Base-by-base conservation (phyloP, 129 eudicot species). In the Heracleum sosnowskyi region DNA sequence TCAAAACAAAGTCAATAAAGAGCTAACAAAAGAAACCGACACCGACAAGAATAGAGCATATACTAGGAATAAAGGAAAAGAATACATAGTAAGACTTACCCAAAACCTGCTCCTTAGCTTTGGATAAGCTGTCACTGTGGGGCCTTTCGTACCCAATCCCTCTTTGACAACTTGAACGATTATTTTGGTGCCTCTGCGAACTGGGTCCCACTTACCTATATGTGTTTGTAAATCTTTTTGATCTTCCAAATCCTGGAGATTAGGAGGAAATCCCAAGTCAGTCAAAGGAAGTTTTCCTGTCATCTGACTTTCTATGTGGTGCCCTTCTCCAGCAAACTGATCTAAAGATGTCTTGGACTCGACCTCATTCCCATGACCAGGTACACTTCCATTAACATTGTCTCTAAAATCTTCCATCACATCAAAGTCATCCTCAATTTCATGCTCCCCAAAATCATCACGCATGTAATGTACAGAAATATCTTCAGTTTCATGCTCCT, bases 91-190 rank as follows among this genome's bases (percentile, higher is more conserved):
- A 73, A 29, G n/a, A 85, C 82, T 79, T 90, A 92, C 99, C 99
- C 99, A 95, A 80, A 92, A 95, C 84, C 97, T 85, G 89, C 99
- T 95, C 78, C 86, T 88, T 74, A 95, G 84, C 87, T 88, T 95
- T 34, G 99, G 99, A 83, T 86, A 90, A 75, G 99, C 92, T 57
- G 99, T 95, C 83, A 95, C 33, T 70, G 89, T 86, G 4, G 97
- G 97, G 72, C 90, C 95, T 87, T 95, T 95, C 34, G 89, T 86
- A 80, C 99, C 99, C 84, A 92, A 83, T 80, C 97, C 97, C 87
- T 95, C 99, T 86, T 95, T 95, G 76, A 83, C 91, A 74, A 95
- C 99, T 76, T 95, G 99, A 49, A 92, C 98, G 64, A 95, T 82
- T 69, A 95, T 88, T 72, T 91, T 95, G 76, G 98, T 90, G 82